phyloP scores from a whole-genome alignment of 164 flowering plant genomes.

The Kingdonia uniflora region DNA sequence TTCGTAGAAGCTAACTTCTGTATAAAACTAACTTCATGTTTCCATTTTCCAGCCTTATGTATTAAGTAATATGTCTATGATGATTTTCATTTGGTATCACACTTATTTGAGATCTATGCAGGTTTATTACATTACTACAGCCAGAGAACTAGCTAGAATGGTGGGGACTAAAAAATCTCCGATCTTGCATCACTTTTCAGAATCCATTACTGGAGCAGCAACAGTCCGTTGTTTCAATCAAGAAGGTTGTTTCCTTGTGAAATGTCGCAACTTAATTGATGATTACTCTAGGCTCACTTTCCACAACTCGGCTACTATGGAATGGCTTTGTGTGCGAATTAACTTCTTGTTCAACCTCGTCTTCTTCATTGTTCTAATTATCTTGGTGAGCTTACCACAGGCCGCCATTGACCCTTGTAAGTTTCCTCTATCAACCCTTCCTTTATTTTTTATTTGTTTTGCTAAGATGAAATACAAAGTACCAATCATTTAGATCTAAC shows the following conservation, averaged over 20 bases:
- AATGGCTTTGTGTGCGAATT: conserved; percentile 71
- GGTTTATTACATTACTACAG: conserved; percentile 73
- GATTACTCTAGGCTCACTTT: conserved; percentile 62
- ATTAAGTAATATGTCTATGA: no score
- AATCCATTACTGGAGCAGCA: conserved; percentile 55
- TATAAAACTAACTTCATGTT: neutral
- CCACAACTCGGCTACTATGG: conserved; percentile 66
- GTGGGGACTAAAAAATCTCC: conserved; percentile 61
- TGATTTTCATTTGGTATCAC: no score
- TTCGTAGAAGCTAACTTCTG: no score
- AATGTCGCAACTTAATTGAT: conserved; percentile 35
- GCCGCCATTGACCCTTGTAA: conserved; percentile 73
- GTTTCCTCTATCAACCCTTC: no score
- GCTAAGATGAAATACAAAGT: no score
- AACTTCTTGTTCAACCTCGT: conserved; percentile 72
- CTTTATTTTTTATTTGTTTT: neutral
- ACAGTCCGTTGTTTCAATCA: conserved; percentile 65
- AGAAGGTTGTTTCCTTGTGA: conserved; percentile 43
- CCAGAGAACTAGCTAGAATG: conserved; percentile 83
- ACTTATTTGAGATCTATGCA: conserved; percentile 13
- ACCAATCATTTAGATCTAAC: no score
- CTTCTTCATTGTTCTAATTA: conserved; percentile 61
- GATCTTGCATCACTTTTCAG: conserved; percentile 70
- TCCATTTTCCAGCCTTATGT: neutral
- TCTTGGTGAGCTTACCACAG: conserved; percentile 63